phyloP scores from a whole-genome alignment of 2,329 filamentous ascomycete species.

The Sporothrix euskadiensis region DNA sequence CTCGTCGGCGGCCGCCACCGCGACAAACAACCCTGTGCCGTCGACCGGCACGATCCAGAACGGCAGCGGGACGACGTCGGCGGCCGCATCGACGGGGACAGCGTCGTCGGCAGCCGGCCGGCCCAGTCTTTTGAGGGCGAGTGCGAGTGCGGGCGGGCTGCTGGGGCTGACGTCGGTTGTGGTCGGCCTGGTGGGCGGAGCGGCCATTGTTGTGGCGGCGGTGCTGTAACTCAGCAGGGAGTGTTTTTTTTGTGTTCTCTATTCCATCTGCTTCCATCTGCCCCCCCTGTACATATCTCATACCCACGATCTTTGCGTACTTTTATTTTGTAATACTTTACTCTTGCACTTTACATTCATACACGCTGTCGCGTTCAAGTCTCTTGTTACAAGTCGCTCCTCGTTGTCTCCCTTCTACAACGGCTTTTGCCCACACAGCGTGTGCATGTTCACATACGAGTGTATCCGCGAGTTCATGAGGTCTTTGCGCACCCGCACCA shows the following conservation, averaged over 20 bases:
- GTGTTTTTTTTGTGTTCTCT: neutral
- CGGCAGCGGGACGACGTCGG: neutral
- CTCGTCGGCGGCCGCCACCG: constrained; percentile 29
- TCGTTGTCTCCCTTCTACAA: neutral
- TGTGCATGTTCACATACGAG: constrained; percentile 28
- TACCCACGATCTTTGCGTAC: neutral
- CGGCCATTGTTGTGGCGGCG: constrained; percentile 4
- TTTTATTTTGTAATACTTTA: neutral
- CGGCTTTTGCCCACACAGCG: constrained; percentile 30
- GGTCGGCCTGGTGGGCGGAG: constrained; percentile 10
- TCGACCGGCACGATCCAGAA: constrained; percentile 16
- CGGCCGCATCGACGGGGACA: neutral
- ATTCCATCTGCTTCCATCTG: neutral
- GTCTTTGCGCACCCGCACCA: constrained; percentile 32
- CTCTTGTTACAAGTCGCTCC: too few relatives aligned
- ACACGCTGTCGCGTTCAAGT: neutral
- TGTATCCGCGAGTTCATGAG: constrained; percentile 32
- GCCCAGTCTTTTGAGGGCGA: neutral
- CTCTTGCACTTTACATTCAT: neutral
- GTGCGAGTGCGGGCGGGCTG: neutral
- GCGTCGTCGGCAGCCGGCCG: neutral
- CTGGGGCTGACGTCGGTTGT: constrained; percentile 2
- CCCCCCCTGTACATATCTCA: neutral
- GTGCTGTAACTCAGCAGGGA: too few relatives aligned
- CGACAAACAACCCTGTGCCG: constrained; percentile 32